phyloP scores from a whole-genome alignment of 2,329 filamentous ascomycete species.

The Annulohypoxylon truncatum region DNA sequence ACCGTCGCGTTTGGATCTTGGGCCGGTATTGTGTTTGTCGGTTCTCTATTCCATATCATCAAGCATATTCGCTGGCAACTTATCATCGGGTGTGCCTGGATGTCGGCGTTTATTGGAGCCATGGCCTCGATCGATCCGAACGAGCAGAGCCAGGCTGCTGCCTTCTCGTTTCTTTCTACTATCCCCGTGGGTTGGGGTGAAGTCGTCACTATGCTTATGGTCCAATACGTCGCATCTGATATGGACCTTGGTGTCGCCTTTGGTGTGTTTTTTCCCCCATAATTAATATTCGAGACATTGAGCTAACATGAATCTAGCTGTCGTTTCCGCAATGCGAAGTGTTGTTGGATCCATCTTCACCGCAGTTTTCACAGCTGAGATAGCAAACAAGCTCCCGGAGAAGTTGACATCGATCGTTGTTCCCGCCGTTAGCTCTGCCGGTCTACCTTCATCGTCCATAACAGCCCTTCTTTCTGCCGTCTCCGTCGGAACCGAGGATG shows the following conservation, averaged over 20 bases:
- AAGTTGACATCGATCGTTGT: conserved; percentile 26
- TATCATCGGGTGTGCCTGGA: conserved; percentile 30
- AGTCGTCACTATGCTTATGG: conserved; percentile 40
- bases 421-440: conserved; percentile 32
- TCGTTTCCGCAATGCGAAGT: conserved; percentile 30
- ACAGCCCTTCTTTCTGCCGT: conserved; percentile 15
- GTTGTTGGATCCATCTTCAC: conserved; percentile 37
- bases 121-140: conserved; percentile 31
- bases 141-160: conserved; percentile 31
- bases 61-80: conserved; percentile 35
- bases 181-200: conserved; percentile 37
- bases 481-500: conserved; percentile 19
- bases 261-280: conserved; percentile 23
- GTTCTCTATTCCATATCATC: conserved; percentile 45
- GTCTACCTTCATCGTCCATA: conserved; percentile 28
- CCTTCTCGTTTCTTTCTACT: conserved; percentile 37
- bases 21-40: conserved; percentile 47
- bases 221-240: conserved; percentile 38
- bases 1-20: conserved; percentile 48
- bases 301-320: conserved; percentile 24
- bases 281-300: not conserved
- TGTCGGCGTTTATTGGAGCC: conserved; percentile 35
- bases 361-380: conserved; percentile 32
- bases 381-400: conserved; percentile 35
- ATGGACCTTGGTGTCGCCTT: conserved; percentile 36